Evolutionary conservation across 1,284 basidiomycete genomes (phyloP).

Genomic region (Ustanciosporium gigantosporum): DNA sequence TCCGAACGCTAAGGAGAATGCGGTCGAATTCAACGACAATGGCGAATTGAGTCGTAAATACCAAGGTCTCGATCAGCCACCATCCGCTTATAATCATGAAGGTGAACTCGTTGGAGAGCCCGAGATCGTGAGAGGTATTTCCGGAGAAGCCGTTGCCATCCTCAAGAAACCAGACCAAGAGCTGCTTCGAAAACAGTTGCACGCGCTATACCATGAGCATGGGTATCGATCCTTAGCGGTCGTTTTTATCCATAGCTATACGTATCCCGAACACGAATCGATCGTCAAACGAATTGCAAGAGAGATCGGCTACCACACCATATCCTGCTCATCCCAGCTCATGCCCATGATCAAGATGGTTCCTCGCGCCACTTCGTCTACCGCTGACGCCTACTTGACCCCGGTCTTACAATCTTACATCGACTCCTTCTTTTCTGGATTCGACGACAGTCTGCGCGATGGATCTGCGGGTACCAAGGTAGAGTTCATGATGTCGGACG

Average conservation of each 20-base stretch:
- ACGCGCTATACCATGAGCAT: constrained; percentile 69
- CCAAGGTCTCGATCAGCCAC: constrained; percentile 63
- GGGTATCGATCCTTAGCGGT: constrained; percentile 84
- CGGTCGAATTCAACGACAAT: constrained; percentile 34
- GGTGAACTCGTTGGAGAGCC: constrained; percentile 71
- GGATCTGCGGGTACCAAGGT: constrained; percentile 58
- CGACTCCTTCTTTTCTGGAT: constrained; percentile 88
- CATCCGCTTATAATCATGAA: constrained; percentile 72
- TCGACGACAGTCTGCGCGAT: constrained; percentile 72
- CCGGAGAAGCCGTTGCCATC: constrained; percentile 88
- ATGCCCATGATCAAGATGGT: constrained; percentile 91
- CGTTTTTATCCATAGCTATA: constrained; percentile 88
- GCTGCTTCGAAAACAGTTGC: constrained; percentile 66
- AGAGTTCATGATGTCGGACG: constrained; percentile 63
- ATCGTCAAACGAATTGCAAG: constrained; percentile 75
- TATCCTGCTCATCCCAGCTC: constrained; percentile 84
- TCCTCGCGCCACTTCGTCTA: constrained; percentile 85
- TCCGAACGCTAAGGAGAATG: constrained; percentile 74
- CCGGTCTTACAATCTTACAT: constrained; percentile 83
- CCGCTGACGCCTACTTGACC: constrained; percentile 94
- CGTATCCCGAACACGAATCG: constrained; percentile 79
- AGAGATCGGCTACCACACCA: constrained; percentile 78
- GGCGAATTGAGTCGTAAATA: constrained; percentile 31
- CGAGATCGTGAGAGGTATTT: constrained; percentile 75
- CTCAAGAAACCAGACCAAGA: constrained; percentile 69